Conservation (phyloP, 495 filamentous ascomycete species). For the Neurospora sp. region DNA sequence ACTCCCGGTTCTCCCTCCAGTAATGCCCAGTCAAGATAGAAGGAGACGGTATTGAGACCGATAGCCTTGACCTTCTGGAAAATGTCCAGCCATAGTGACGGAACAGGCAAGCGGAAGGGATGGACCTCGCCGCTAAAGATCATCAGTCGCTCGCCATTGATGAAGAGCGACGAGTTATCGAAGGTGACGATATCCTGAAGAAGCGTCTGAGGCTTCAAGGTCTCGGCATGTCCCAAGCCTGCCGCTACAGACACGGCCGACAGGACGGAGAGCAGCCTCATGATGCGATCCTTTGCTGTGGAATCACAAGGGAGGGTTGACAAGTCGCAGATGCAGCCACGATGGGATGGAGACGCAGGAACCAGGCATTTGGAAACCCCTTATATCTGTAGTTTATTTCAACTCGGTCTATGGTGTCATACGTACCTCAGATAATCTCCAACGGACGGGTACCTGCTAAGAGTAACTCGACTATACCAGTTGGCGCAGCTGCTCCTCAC, state of each 20-base stretch:
- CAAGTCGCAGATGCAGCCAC: not conserved
- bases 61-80: constrained; percentile 73
- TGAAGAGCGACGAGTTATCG: constrained; percentile 64
- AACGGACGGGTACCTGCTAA: not conserved
- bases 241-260: not conserved
- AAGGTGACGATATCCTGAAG: constrained; percentile 45
- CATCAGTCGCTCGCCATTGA: constrained; percentile 61
- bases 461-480: not conserved
- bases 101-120: constrained; percentile 64
- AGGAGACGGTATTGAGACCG: constrained; percentile 66
- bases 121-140: constrained; percentile 68
- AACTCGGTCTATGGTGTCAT: not conserved
- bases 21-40: constrained; percentile 74
- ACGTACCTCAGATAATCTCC: not conserved
- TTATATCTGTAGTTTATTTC: not conserved
- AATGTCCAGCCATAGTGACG: constrained; percentile 60
- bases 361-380: not conserved
- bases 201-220: not conserved
- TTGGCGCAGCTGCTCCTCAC: not conserved
- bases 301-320: not conserved
- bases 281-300: not conserved
- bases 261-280: not conserved
- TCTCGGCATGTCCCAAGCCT: not conserved
- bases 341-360: not conserved
- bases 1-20: constrained; percentile 61